phyloP scores from a whole-genome alignment of 768 basidiomycete species.

The Lactarius indigo region DNA sequence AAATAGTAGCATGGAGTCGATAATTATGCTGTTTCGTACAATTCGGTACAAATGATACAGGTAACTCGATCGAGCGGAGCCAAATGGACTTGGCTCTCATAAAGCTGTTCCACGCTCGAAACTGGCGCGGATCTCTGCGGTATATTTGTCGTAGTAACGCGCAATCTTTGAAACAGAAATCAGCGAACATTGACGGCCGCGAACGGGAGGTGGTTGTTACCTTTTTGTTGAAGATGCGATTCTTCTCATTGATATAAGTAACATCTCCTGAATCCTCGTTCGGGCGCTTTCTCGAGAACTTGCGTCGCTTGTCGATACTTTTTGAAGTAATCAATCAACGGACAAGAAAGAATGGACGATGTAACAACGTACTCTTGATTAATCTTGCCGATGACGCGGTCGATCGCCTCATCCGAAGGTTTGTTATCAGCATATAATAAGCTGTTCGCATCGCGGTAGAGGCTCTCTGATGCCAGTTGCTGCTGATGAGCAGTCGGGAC shows the following conservation, averaged over 20 bases:
- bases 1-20: background rate
- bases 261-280: constrained; percentile 96
- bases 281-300: constrained; percentile 82
- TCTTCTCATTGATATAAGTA: constrained; percentile 98
- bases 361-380: constrained; percentile 77
- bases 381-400: constrained; percentile 85
- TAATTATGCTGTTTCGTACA: constrained; percentile 4
- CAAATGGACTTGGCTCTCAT: constrained; percentile 34
- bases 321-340: background rate
- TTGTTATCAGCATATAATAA: constrained; percentile 94
- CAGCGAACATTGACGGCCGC: background rate
- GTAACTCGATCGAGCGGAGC: background rate
- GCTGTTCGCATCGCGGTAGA: constrained; percentile 93
- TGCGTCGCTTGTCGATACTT: constrained; percentile 86
- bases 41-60: constrained; percentile 18
- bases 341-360: constrained; percentile 6
- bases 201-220: constrained; percentile 35
- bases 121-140: constrained; percentile 91
- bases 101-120: constrained; percentile 97
- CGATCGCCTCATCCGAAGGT: constrained; percentile 93
- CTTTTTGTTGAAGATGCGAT: constrained; percentile 98
- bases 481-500: constrained; percentile 58
- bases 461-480: constrained; percentile 66
- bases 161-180: constrained; percentile 64
- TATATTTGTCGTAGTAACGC: constrained; percentile 96